Conservation (phyloP, 2,329 filamentous ascomycete species). For the Penicillium sp. region DNA sequence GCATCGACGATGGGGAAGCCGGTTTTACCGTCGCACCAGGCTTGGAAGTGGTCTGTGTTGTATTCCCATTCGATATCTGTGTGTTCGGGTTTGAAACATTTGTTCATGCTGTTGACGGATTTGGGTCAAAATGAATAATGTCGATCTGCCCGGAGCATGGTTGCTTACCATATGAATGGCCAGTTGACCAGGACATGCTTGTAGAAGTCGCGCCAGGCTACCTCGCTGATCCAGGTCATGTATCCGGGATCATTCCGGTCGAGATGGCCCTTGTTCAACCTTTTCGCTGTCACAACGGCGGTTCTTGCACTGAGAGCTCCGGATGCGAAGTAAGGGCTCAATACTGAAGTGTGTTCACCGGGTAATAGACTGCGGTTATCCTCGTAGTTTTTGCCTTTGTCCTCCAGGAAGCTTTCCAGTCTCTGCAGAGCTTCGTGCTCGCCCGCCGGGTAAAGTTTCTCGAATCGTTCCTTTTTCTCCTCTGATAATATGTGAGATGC, state of each 20-base stretch:
- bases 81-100: constrained; percentile 79
- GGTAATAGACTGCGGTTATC: constrained; percentile 64
- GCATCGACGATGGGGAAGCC: constrained; percentile 83
- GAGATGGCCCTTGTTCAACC: constrained; percentile 59
- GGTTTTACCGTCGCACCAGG: constrained; percentile 71
- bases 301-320: constrained; percentile 67
- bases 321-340: constrained; percentile 69
- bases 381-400: constrained; percentile 60
- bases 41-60: constrained; percentile 61
- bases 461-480: constrained; percentile 58
- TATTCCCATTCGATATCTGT: constrained; percentile 81
- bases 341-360: constrained; percentile 59
- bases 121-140: constrained; percentile 2
- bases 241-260: constrained; percentile 65
- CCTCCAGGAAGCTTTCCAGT: constrained; percentile 63
- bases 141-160: not conserved
- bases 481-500: constrained; percentile 58
- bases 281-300: constrained; percentile 60
- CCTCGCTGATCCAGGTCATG: constrained; percentile 71
- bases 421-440: constrained; percentile 66
- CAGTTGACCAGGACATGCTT: constrained; percentile 79
- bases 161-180: constrained; percentile 60
- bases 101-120: constrained; percentile 56
- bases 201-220: constrained; percentile 87
- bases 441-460: constrained; percentile 66